A percentile compares a stretch with the other conserved stretches of the same genome.
Evolutionary conservation across 1,284 basidiomycete species (phyloP).

Genomic region (Boletus hoseneyae): DNA sequence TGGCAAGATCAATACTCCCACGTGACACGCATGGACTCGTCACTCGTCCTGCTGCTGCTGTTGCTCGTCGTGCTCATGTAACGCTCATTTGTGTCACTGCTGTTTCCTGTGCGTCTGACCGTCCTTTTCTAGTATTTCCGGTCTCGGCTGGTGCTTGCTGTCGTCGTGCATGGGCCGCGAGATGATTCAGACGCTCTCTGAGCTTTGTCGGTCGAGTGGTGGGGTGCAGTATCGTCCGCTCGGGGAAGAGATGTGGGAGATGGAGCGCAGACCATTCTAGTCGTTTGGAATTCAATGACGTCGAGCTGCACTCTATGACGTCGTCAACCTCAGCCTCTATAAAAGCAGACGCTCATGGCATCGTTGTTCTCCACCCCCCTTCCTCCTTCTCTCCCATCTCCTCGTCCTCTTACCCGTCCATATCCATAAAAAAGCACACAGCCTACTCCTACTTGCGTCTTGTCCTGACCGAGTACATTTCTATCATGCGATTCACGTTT

Average conservation of each 20-base stretch:
- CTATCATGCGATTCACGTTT: slow-evolving; percentile 37
- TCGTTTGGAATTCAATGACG: slow-evolving; percentile 15
- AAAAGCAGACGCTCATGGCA: slow-evolving; percentile 17
- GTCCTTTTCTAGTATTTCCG: slow-evolving; percentile 39
- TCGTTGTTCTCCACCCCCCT: slow-evolving; percentile 12
- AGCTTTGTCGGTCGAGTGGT: slow-evolving; percentile 40
- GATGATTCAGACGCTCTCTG: slow-evolving; percentile 40
- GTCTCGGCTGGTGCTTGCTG: slow-evolving; percentile 59
- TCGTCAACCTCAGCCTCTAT: slow-evolving; percentile 17
- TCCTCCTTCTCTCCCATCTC: slow-evolving; percentile 3
- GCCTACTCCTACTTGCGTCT: slow-evolving; percentile 21
- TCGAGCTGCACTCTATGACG: background rate
- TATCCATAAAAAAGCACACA: slow-evolving; percentile 18
- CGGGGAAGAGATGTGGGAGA: slow-evolving; percentile 54
- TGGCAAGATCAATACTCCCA: background rate
- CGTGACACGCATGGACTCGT: slow-evolving; percentile 18
- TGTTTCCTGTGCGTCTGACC: slow-evolving; percentile 3
- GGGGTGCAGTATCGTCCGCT: slow-evolving; percentile 26
- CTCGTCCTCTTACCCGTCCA: slow-evolving; percentile 13
- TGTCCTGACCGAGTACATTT: slow-evolving; percentile 27
- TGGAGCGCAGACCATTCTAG: slow-evolving; percentile 47
- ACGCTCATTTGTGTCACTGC: slow-evolving; percentile 12
- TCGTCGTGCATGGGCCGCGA: slow-evolving; percentile 62
- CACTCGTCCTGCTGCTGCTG: slow-evolving; percentile 28
- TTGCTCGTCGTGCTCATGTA: slow-evolving; percentile 46